Conservation (phyloP, 2,329 filamentous ascomycete species). For the Arthrobotrys musiformis region DNA sequence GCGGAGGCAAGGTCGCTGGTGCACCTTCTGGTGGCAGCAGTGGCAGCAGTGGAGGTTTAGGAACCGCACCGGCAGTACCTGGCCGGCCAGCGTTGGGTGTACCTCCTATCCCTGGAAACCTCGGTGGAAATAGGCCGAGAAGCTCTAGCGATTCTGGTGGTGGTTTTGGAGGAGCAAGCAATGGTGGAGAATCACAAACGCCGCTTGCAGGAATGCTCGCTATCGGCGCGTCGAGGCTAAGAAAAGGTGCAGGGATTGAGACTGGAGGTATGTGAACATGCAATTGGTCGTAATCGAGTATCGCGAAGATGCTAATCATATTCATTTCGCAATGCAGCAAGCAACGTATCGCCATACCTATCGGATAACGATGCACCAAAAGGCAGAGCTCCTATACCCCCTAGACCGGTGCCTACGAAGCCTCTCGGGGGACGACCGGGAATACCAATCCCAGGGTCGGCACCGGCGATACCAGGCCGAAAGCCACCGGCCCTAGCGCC, state of each 20-base stretch:
- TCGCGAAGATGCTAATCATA: constrained; percentile 11
- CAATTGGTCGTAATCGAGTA: neutral
- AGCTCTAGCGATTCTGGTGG: constrained; percentile 53
- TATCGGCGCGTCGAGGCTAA: constrained; percentile 93
- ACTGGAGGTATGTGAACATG: constrained; percentile 70
- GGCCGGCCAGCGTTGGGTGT: constrained; percentile 35
- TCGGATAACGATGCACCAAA: constrained; percentile 80
- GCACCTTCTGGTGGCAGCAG: too few relatives aligned
- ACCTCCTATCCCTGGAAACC: constrained; percentile 43
- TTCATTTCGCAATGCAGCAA: constrained; percentile 66
- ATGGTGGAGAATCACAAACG: constrained; percentile 71
- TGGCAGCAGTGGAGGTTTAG: constrained; percentile 63
- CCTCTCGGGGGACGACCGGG: constrained; percentile 71
- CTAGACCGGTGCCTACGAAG: constrained; percentile 67
- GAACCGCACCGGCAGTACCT: constrained; percentile 39
- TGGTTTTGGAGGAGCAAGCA: constrained; percentile 16
- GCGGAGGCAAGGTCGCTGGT: constrained; percentile 71
- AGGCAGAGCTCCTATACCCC: constrained; percentile 69
- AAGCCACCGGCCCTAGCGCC: constrained; percentile 67
- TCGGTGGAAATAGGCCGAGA: constrained; percentile 34
- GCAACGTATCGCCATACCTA: constrained; percentile 76
- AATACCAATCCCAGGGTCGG: constrained; percentile 68
- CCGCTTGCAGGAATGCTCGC: constrained; percentile 90
- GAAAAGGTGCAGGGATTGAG: constrained; percentile 82
- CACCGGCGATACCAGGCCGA: constrained; percentile 66